A percentile compares a stretch with the other conserved stretches of the same genome.
These are phyloP conservation scores for Hemileccinum rubropunctum DNA, from an alignment of 768 basidiomycete species.

Conservation along the genomic window DNA sequence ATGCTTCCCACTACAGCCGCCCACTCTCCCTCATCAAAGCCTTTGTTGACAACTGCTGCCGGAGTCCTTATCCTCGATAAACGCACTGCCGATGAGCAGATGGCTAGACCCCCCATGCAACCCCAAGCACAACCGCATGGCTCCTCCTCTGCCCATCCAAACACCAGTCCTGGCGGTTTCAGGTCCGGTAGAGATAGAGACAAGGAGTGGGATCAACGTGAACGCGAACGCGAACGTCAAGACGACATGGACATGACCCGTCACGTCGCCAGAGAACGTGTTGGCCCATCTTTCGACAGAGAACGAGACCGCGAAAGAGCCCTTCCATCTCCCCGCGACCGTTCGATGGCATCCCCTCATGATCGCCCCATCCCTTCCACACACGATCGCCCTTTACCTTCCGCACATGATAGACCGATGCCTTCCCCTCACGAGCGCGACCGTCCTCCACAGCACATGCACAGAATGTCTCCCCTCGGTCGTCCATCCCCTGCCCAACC, in stretches of 20 bases:
- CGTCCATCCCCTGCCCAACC: conserved; percentile 20
- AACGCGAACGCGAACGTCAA: conserved; percentile 29
- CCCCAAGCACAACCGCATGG: conserved; percentile 15
- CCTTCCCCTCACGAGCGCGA: conserved; percentile 28
- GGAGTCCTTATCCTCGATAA: conserved; percentile 31
- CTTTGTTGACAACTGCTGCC: conserved; percentile 23
- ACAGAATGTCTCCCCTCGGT: conserved; percentile 23
- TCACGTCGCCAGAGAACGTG: conserved; percentile 25
- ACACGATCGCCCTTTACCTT: conserved; percentile 21
- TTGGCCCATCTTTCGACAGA: conserved; percentile 22
- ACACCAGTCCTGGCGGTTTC: conserved; percentile 22
- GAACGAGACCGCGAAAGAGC: conserved; percentile 26
- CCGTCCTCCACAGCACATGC: conserved; percentile 20
- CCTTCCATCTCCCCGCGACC: conserved; percentile 26
- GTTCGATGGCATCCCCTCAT: conserved; percentile 22
- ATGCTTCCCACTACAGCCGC: conserved; percentile 23
- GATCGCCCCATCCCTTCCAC: conserved; percentile 20
- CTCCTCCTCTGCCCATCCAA: conserved; percentile 17
- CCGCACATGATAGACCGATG: conserved; percentile 20
- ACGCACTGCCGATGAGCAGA: conserved; percentile 30
- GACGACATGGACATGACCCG: conserved; percentile 29
- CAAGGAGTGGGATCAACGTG: conserved; percentile 26
- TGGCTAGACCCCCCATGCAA: conserved; percentile 23
- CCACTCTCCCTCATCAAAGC: conserved; percentile 27
- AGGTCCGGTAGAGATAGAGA: conserved; percentile 27